Conservation (phyloP, 768 basidiomycete species). For the Rhodosporidiobolus sp. region DNA sequence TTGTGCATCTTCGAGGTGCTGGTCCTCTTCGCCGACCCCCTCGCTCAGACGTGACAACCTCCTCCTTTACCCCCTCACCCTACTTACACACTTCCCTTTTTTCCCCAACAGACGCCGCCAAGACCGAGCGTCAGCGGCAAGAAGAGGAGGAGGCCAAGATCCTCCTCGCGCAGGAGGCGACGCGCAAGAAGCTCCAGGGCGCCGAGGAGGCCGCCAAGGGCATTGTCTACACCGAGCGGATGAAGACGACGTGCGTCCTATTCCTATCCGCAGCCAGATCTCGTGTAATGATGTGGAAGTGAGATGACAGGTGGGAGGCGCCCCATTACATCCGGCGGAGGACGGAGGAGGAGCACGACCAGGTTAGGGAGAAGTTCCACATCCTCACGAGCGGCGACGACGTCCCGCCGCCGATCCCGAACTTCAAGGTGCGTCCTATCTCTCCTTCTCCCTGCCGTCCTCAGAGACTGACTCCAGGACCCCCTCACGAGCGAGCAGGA, state of each 20-base stretch:
- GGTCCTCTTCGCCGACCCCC: too few relatives aligned
- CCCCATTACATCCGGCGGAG: slow-evolving; percentile 76
- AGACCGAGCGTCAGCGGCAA: slow-evolving; percentile 77
- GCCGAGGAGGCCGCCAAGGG: slow-evolving; percentile 91
- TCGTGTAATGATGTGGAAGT: neutral
- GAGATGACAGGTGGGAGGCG: slow-evolving; percentile 69
- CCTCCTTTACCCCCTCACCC: neutral
- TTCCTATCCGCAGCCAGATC: neutral
- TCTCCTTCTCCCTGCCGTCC: neutral
- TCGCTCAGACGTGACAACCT: too few relatives aligned
- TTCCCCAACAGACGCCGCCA: slow-evolving; percentile 65
- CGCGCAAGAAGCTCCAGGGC: slow-evolving; percentile 82
- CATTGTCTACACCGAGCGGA: slow-evolving; percentile 79
- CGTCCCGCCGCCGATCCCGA: slow-evolving; percentile 86
- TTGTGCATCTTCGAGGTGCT: too few relatives aligned
- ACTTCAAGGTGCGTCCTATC: slow-evolving; percentile 63
- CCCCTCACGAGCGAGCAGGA: slow-evolving; percentile 57
- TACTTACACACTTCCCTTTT: slow-evolving; percentile 8
- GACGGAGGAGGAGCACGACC: slow-evolving; percentile 65
- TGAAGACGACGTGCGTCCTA: slow-evolving; percentile 68
- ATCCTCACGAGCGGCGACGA: slow-evolving; percentile 78
- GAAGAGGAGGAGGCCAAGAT: slow-evolving; percentile 89
- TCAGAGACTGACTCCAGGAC: neutral
- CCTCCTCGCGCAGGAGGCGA: slow-evolving; percentile 77
- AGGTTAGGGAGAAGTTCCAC: slow-evolving; percentile 82